Percentiles rank a stretch among this genome's conserved stretches.
Evolutionary conservation across 1,284 basidiomycete genomes (phyloP).

Genomic region (Athelia sp.): DNA sequence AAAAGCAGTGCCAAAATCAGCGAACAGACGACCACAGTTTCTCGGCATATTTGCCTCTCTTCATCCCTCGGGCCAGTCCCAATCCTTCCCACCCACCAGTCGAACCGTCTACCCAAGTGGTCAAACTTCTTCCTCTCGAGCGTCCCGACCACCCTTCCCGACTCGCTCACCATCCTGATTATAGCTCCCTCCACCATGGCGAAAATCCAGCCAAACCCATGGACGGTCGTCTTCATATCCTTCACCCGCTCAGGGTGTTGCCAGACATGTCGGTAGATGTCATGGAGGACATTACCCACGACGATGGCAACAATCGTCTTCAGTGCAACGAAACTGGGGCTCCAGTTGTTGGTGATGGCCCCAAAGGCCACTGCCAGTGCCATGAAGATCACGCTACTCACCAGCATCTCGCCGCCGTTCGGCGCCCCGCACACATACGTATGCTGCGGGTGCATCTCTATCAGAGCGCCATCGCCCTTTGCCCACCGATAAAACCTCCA

Average conservation of each 20-base stretch:
- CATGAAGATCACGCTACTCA: constrained; percentile 18
- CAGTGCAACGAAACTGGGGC: constrained; percentile 14
- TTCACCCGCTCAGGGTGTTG: constrained; percentile 29
- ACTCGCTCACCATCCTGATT: constrained; percentile 47
- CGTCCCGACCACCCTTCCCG: constrained; percentile 41
- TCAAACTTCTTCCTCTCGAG: constrained; percentile 37
- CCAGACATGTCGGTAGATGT: constrained; percentile 41
- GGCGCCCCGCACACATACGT: constrained; percentile 41
- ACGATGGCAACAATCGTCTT: constrained; percentile 25
- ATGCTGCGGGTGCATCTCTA: constrained; percentile 41
- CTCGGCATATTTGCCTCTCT: too few species aligned
- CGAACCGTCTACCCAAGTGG: constrained; percentile 38
- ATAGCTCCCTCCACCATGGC: constrained; percentile 45
- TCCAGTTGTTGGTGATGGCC: constrained; percentile 6
- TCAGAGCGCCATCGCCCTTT: constrained; percentile 49
- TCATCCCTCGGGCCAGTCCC: constrained; percentile 37
- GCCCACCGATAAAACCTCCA: constrained; percentile 56
- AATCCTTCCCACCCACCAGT: constrained; percentile 45
- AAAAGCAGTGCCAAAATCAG: too few species aligned
- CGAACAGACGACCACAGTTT: too few species aligned
- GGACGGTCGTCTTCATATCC: constrained; percentile 30
- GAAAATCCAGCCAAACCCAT: constrained; percentile 28
- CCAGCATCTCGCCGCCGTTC: constrained; percentile 44
- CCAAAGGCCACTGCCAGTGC: constrained; percentile 10
- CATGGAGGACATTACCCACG: constrained; percentile 40